A percentile compares a stretch with the other conserved stretches of the same genome.
phyloP scores from a whole-genome alignment of 106 monocot species.

The Apostasia ramifera region DNA sequence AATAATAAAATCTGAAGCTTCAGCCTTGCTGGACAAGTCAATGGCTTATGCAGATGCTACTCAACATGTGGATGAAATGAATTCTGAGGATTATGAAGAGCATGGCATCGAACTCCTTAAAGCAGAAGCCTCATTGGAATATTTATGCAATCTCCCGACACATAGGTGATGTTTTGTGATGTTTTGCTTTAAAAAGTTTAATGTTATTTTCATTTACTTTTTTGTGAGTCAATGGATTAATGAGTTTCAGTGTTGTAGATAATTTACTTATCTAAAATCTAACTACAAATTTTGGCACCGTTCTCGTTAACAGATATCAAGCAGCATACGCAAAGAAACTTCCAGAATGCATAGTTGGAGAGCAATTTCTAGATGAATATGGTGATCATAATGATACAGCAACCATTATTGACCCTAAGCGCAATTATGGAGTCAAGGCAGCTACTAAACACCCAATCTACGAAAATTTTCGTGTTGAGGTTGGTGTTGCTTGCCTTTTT shows the following conservation, averaged over 20 bases:
- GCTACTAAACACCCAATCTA: slow-evolving; percentile 94
- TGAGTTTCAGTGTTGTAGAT: too few relatives aligned
- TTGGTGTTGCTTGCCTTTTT: slow-evolving; percentile 8
- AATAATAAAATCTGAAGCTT: slow-evolving; percentile 71
- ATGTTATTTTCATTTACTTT: too few relatives aligned
- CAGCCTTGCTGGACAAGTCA: slow-evolving; percentile 34
- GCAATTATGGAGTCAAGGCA: slow-evolving; percentile 63
- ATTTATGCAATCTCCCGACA: slow-evolving; percentile 84
- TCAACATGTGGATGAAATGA: slow-evolving; percentile 23
- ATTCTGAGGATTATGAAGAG: slow-evolving; percentile 56
- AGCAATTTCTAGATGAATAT: slow-evolving; percentile 60
- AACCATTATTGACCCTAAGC: slow-evolving; percentile 63
- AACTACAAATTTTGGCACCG: too few relatives aligned
- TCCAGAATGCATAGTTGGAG: slow-evolving; percentile 67
- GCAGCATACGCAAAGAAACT: slow-evolving; percentile 68
- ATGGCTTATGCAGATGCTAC: slow-evolving; percentile 9
- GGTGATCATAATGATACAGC: slow-evolving; percentile 68
- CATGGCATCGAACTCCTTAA: slow-evolving; percentile 57
- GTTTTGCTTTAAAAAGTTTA: slow-evolving; percentile 1
- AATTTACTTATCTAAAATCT: too few relatives aligned
- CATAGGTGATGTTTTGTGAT: slow-evolving; percentile 71
- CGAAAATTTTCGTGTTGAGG: slow-evolving; percentile 96
- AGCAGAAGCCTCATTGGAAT: slow-evolving; percentile 67
- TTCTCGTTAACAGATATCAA: slow-evolving; percentile 49
- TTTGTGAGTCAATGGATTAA: too few relatives aligned